Evolutionary conservation across 169 alveolate species (phyloP).

Genomic region (Cyclospora cayetanensis): DNA sequence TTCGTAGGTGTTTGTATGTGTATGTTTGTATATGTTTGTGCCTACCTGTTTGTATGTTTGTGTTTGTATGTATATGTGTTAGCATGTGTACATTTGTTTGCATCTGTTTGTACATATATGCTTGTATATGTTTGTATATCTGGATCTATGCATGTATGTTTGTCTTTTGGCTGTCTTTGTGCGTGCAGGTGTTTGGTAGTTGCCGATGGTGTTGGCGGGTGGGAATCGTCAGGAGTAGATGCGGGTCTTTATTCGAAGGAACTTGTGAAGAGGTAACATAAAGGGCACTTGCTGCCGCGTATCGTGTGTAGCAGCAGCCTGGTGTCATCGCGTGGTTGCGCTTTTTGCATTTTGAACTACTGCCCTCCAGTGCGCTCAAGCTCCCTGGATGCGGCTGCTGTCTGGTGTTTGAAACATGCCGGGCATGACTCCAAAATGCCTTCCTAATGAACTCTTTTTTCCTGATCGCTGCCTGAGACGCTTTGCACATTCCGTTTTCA

Average conservation of each 20-base stretch:
- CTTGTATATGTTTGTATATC: not conserved
- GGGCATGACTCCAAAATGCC: too few relatives aligned
- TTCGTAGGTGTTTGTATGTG: not conserved
- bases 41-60: too few relatives aligned
- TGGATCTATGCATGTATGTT: not conserved
- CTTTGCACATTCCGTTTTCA: too few relatives aligned
- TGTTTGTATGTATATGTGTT: not conserved
- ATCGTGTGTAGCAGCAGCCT: too few relatives aligned
- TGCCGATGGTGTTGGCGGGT: constrained; percentile 70
- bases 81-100: not conserved
- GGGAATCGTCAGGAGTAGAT: constrained; percentile 55
- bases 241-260: constrained; percentile 58
- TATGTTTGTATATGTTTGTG: too few relatives aligned
- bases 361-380: not conserved
- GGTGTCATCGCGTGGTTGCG: not conserved
- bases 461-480: too few relatives aligned
- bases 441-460: too few relatives aligned
- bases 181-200: constrained; percentile 38
- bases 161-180: not conserved
- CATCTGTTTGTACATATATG: too few relatives aligned
- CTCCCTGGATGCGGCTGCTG: too few relatives aligned
- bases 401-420: too few relatives aligned
- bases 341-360: not conserved
- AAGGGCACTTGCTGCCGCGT: too few relatives aligned
- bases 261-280: constrained; percentile 14